These are phyloP conservation scores for Eucalyptus marginata DNA, from an alignment of 345 rosid genomes.

Conservation along the genomic window DNA sequence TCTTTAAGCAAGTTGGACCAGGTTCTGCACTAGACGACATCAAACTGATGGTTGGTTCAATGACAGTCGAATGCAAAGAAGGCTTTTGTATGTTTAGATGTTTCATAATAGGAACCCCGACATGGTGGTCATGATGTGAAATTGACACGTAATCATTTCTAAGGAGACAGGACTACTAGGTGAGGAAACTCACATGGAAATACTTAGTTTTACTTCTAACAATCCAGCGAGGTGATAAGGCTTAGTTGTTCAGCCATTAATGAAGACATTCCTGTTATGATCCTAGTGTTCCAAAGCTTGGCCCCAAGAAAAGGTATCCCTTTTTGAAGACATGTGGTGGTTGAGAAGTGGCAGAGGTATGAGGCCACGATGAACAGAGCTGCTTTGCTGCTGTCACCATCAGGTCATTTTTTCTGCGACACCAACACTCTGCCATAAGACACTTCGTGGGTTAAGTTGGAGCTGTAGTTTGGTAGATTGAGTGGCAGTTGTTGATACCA, in stretches of 20 bases:
- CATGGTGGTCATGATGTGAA: neutral
- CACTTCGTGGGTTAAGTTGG: neutral
- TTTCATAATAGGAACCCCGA: neutral
- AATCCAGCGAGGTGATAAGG: neutral
- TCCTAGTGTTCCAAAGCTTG: neutral
- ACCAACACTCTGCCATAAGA: neutral
- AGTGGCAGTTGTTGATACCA: neutral
- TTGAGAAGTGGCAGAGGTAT: neutral
- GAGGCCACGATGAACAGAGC: neutral
- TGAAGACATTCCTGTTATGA: neutral
- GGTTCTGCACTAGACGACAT: neutral
- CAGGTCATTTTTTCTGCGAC: neutral
- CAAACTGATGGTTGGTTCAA: neutral
- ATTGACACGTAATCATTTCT: neutral
- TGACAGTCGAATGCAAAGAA: neutral
- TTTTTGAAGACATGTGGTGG: neutral
- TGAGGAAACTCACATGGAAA: neutral
- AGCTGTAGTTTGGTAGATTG: neutral
- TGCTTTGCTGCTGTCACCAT: neutral
- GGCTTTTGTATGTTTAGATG: neutral
- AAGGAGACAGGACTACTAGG: neutral
- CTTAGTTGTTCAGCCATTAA: neutral
- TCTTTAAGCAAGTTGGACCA: neutral
- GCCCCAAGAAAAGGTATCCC: neutral
- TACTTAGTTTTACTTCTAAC: neutral